phyloP scores from a whole-genome alignment of 805 yeast species.

The Candida chauliodis region DNA sequence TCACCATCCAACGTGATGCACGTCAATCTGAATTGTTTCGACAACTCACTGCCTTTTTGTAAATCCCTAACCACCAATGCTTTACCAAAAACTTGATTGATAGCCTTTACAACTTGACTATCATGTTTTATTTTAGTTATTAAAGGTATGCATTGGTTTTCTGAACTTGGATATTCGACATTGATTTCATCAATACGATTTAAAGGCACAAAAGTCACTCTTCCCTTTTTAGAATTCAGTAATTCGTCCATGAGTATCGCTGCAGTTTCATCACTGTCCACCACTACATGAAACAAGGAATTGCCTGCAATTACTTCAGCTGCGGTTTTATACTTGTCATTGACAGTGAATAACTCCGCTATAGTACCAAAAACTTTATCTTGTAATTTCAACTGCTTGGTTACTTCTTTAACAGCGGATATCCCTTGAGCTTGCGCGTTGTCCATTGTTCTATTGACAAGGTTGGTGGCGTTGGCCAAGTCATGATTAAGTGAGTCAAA shows the following conservation, averaged over 20 bases:
- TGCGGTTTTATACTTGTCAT: conserved; percentile 79
- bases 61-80: conserved; percentile 74
- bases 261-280: conserved; percentile 84
- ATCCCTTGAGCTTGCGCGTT: conserved; percentile 68
- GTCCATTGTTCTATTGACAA: conserved; percentile 71
- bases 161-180: conserved; percentile 57
- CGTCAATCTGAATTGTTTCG: conserved; percentile 56
- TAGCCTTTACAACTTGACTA: conserved; percentile 55
- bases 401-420: conserved; percentile 61
- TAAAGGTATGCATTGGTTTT: conserved; percentile 68
- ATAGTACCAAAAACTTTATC: conserved; percentile 75
- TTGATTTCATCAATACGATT: conserved; percentile 52
- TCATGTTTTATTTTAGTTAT: conserved; percentile 69
- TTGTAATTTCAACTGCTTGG: conserved; percentile 54
- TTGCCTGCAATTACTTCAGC: conserved; percentile 89
- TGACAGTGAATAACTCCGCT: conserved; percentile 78
- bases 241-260: conserved; percentile 73
- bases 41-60: conserved; percentile 62
- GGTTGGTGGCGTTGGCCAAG: conserved; percentile 53
- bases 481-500: conserved; percentile 54
- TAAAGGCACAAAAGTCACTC: conserved; percentile 89
- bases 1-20: conserved; percentile 94
- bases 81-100: conserved; percentile 76
- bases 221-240: conserved; percentile 64
- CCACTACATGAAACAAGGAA: conserved; percentile 83